Evolutionary conservation across 108 stramenopile species (phyloP).

Genomic region (Mediolabrus comicus): DNA sequence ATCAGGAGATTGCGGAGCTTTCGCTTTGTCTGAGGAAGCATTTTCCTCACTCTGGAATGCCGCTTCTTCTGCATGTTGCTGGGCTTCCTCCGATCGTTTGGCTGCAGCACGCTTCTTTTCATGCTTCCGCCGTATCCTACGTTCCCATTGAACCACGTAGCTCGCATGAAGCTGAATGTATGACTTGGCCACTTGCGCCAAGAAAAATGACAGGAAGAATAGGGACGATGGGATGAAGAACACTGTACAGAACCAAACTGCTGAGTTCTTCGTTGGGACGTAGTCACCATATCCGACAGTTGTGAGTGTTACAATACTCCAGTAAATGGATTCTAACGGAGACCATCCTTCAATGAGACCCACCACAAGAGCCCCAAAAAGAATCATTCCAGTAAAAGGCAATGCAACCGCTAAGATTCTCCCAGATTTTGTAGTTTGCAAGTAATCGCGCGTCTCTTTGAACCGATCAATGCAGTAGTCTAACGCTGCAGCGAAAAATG

Average conservation of each 20-base stretch:
- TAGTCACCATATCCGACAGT: conserved; percentile 83
- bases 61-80: conserved; percentile 11
- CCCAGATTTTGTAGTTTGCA: conserved; percentile 63
- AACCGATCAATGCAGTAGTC: conserved; percentile 10
- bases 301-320: conserved; percentile 78
- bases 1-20: conserved; percentile 4
- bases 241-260: conserved; percentile 76
- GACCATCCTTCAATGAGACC: conserved; percentile 84
- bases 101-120: conserved; percentile 51
- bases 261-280: conserved; percentile 57
- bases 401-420: conserved; percentile 64
- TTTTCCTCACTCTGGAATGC: neutral
- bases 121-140: conserved; percentile 54
- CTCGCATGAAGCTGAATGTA: conserved; percentile 77
- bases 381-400: conserved; percentile 76
- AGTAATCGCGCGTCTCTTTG: conserved; percentile 51
- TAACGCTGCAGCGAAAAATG: conserved; percentile 22
- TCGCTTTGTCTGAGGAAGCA: neutral
- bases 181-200: conserved; percentile 75
- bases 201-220: conserved; percentile 77
- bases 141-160: conserved; percentile 73
- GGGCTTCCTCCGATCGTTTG: conserved; percentile 39
- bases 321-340: conserved; percentile 76
- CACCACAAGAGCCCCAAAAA: conserved; percentile 70
- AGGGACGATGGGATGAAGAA: conserved; percentile 82